Base-by-base conservation (phyloP, 2,329 filamentous ascomycete genomes). In the Keithomyces neogunnii region DNA sequence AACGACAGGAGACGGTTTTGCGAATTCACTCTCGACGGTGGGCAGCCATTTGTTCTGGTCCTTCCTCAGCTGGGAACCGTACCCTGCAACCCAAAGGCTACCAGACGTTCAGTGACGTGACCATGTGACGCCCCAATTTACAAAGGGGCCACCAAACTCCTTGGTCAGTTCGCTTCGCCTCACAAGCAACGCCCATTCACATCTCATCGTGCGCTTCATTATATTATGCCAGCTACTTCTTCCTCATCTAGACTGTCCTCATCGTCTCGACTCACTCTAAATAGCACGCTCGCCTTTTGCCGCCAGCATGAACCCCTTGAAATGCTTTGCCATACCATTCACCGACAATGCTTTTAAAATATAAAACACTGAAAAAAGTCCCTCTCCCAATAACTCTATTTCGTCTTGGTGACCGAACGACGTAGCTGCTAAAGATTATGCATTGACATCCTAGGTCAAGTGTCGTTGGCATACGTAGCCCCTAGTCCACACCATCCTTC, bases 231-330 rank as follows among this genome's bases (percentile, higher is more conserved):
- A 30, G 43, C 31, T 42, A 13, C 30, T 26, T 50, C 33, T 45
- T 48, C 29, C 42, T 49, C 47, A 38, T 47, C 45, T 39, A 42
- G 36, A 29, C 33, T 6, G n/a, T 33, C 19, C 32, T 31, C 30
- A 19, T 19, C n/a, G 30, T 13, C 26, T n/a, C 38, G 8, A 33
- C 36, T 46, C 42, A 31, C 43, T 48, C n/a, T 19, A 44, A 51
- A 45, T 46, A 48, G 45, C 45, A 51, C 32, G 45, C 50, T 48
- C 44, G 45, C 45, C 39, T 29, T 51, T 51, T 48, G 40, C 50
- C 45, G 28, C 50, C 32, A 13, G 28, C 19, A 35, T 48, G 46
- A 48, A 32, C 45, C 50, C 50, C 39, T 19, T 19, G 19, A 40
- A 48, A 38, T 26, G 40, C 26, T 45, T 3, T 48, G 44, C 2